These are phyloP conservation scores for Phytophthora cactorum DNA, from an alignment of 352 stramenopile genomes.

Conservation along the genomic window DNA sequence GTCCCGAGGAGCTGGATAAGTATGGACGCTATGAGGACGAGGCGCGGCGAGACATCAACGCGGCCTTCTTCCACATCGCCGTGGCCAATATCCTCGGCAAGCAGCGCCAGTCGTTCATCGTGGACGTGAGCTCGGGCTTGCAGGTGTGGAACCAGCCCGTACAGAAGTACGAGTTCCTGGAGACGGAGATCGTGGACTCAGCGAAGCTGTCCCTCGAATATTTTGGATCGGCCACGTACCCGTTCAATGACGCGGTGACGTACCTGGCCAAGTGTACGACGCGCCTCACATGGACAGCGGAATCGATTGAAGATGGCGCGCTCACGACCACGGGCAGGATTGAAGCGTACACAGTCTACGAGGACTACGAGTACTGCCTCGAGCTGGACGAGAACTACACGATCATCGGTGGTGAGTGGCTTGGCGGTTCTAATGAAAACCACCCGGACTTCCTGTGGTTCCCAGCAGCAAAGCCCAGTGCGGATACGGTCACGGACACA, in stretches of 20 bases:
- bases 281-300: constrained; percentile 49
- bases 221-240: constrained; percentile 49
- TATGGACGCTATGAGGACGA: constrained; percentile 58
- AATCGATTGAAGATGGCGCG: constrained; percentile 49
- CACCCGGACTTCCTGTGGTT: constrained; percentile 59
- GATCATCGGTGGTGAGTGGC: constrained; percentile 53
- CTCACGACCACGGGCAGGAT: constrained; percentile 37
- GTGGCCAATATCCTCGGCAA: constrained; percentile 54
- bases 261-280: constrained; percentile 55
- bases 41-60: constrained; percentile 48
- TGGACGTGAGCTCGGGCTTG: constrained; percentile 46
- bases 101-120: constrained; percentile 49
- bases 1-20: constrained; percentile 34
- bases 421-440: constrained; percentile 27
- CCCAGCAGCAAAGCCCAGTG: constrained; percentile 28
- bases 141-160: constrained; percentile 72
- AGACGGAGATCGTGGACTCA: constrained; percentile 37
- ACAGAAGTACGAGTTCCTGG: constrained; percentile 46
- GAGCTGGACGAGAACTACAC: constrained; percentile 49
- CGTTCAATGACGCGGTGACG: constrained; percentile 49
- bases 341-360: constrained; percentile 37
- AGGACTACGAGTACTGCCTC: constrained; percentile 51
- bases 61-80: constrained; percentile 58
- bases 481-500: constrained; percentile 31
- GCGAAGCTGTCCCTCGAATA: constrained; percentile 33